phyloP scores from a whole-genome alignment of 164 flowering plant genomes.

The Magnolia officinalis region DNA sequence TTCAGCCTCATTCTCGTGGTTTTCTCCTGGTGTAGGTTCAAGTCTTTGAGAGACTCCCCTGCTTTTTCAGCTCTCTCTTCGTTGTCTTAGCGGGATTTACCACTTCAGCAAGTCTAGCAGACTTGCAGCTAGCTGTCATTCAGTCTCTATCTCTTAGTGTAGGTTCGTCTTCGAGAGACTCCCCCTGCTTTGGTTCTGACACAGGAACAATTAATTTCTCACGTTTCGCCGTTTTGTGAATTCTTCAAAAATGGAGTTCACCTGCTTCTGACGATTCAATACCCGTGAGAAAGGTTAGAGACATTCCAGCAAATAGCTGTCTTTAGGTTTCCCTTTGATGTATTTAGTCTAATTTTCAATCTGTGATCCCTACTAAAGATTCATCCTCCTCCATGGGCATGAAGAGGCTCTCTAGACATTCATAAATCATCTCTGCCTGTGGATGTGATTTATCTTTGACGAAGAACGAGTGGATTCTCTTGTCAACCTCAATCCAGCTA shows the following conservation, averaged over 20 bases:
- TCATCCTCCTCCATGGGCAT: conserved; percentile 47
- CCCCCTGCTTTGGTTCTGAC: background rate
- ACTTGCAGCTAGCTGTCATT: too few relatives aligned
- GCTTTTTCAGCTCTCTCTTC: background rate
- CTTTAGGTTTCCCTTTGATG: background rate
- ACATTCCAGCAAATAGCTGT: background rate
- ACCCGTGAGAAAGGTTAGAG: background rate
- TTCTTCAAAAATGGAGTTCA: background rate
- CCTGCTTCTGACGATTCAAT: background rate
- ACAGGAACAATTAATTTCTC: background rate
- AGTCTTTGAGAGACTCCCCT: background rate
- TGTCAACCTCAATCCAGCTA: conserved; percentile 69
- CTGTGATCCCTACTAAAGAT: background rate
- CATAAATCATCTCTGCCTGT: conserved; percentile 28
- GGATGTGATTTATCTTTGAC: conserved; percentile 45
- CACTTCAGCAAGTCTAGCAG: background rate
- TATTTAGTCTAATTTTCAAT: background rate
- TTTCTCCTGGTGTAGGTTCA: too few relatives aligned
- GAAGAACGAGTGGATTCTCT: conserved; percentile 41
- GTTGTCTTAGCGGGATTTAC: background rate
- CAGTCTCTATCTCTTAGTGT: too few relatives aligned
- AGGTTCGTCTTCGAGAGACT: too few relatives aligned
- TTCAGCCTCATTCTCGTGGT: too few relatives aligned
- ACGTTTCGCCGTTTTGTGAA: background rate
- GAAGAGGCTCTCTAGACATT: conserved; percentile 39